A percentile compares a stretch with the other conserved stretches of the same genome.
These are phyloP conservation scores for Mycena leptocephala DNA, from an alignment of 768 basidiomycete genomes.

Conservation along the genomic window DNA sequence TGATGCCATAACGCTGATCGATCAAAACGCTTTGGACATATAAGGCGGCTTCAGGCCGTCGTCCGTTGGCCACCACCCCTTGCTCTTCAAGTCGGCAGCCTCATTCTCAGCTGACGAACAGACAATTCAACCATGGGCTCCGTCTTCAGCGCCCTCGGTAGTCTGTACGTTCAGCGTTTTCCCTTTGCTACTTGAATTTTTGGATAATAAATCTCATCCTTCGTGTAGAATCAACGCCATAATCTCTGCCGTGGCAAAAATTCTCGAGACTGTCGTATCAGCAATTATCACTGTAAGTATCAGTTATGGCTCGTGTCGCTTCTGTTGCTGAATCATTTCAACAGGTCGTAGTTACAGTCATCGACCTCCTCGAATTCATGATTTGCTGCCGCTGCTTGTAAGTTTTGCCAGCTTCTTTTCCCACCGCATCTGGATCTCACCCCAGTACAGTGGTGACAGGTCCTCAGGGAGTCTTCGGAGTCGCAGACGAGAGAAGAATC, in stretches of 20 bases:
- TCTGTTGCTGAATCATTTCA: neutral
- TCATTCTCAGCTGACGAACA: neutral
- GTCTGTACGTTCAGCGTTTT: neutral
- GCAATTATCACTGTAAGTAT: conserved; percentile 11
- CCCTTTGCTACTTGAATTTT: neutral
- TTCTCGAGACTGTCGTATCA: conserved; percentile 5
- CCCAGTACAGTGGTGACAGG: conserved; percentile 11
- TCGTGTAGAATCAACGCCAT: conserved; percentile 8
- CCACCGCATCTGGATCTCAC: neutral
- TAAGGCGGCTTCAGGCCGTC: too few species aligned
- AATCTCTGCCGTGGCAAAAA: neutral
- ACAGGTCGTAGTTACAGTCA: neutral
- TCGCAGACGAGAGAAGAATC: neutral
- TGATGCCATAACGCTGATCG: too few species aligned
- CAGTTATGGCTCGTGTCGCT: too few species aligned
- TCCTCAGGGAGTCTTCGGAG: neutral
- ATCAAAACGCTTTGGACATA: too few species aligned
- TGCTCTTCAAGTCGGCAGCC: neutral
- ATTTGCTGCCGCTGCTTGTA: conserved; percentile 26
- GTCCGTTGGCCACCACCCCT: too few species aligned
- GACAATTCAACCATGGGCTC: conserved; percentile 4
- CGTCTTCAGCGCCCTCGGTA: conserved; percentile 19
- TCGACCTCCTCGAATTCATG: neutral
- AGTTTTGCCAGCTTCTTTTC: neutral
- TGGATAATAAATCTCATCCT: neutral